These are phyloP conservation scores for Ramularia collo-cygni DNA, from an alignment of 2,329 filamentous ascomycete genomes.

Conservation along the genomic window DNA sequence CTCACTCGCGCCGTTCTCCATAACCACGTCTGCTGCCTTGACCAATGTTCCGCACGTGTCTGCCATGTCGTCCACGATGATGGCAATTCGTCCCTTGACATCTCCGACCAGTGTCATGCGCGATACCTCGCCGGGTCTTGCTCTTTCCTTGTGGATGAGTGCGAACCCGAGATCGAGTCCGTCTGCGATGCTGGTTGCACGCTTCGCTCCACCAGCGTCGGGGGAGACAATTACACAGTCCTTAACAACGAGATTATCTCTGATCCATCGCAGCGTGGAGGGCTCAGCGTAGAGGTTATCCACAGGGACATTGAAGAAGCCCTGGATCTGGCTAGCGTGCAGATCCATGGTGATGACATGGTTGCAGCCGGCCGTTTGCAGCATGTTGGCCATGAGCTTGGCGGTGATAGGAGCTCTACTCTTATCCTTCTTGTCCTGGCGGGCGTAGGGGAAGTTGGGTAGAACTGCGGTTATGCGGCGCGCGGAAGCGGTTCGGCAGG, in stretches of 20 bases:
- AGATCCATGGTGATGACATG: constrained; percentile 96
- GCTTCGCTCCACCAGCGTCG: constrained; percentile 90
- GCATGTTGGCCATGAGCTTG: constrained; percentile 94
- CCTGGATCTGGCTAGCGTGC: constrained; percentile 88
- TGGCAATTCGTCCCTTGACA: constrained; percentile 83
- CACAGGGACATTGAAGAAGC: constrained; percentile 82
- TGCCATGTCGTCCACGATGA: constrained; percentile 96
- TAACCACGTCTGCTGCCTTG: constrained; percentile 85
- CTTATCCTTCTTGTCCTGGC: constrained; percentile 97
- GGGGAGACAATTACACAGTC: constrained; percentile 93
- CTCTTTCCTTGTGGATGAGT: constrained; percentile 93
- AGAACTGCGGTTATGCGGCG: constrained; percentile 91
- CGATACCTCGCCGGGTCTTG: constrained; percentile 82
- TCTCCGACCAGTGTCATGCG: constrained; percentile 96
- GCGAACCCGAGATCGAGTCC: constrained; percentile 85
- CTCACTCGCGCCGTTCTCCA: constrained; percentile 76
- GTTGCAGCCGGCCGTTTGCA: constrained; percentile 88
- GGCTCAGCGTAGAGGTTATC: constrained; percentile 90
- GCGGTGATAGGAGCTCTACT: constrained; percentile 93
- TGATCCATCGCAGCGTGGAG: constrained; percentile 84
- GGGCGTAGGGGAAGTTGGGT: constrained; percentile 92
- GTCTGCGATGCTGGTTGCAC: constrained; percentile 87
- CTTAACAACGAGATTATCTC: constrained; percentile 71
- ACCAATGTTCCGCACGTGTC: constrained; percentile 84
- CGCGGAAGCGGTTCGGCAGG: constrained; percentile 78